phyloP scores from a whole-genome alignment of 1,284 basidiomycete genomes.

The Moesziomyces parantarcticus region DNA sequence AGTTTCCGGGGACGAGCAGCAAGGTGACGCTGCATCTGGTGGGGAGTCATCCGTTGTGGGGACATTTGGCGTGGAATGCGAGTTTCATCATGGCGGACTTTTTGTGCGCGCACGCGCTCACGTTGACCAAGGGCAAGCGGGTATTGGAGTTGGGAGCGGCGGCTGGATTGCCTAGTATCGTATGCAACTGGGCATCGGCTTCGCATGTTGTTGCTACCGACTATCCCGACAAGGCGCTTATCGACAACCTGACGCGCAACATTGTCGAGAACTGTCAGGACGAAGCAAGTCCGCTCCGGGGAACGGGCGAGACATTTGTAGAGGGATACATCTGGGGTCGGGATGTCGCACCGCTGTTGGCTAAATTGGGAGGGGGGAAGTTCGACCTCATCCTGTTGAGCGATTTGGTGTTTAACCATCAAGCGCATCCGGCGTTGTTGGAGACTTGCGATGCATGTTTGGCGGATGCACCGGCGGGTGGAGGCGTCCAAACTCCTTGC shows the following conservation, averaged over 20 bases:
- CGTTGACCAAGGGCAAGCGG: constrained; percentile 69
- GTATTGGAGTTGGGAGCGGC: constrained; percentile 94
- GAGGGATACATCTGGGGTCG: constrained; percentile 89
- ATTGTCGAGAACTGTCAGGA: constrained; percentile 74
- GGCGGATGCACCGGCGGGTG: constrained; percentile 41
- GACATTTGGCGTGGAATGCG: constrained; percentile 80
- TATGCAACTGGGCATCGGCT: constrained; percentile 51
- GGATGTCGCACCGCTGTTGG: constrained; percentile 73
- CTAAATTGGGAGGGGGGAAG: constrained; percentile 68
- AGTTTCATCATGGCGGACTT: constrained; percentile 68
- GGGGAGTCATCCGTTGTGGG: constrained; percentile 90
- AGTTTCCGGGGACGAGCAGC: constrained; percentile 34
- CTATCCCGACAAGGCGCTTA: constrained; percentile 84
- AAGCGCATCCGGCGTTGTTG: constrained; percentile 84
- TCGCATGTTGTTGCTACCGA: constrained; percentile 84
- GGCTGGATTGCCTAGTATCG: constrained; percentile 79
- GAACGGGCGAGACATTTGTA: constrained; percentile 56
- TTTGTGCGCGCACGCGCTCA: constrained; percentile 69
- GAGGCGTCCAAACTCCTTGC: constrained; percentile 67
- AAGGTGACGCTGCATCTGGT: constrained; percentile 76
- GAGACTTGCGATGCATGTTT: constrained; percentile 76
- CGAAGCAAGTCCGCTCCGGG: constrained; percentile 47
- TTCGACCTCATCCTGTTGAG: constrained; percentile 89
- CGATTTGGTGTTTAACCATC: constrained; percentile 83
- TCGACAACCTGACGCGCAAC: constrained; percentile 83